Conservation (phyloP, 371 early-diverging fungal species). For the Mortierella sp. region DNA sequence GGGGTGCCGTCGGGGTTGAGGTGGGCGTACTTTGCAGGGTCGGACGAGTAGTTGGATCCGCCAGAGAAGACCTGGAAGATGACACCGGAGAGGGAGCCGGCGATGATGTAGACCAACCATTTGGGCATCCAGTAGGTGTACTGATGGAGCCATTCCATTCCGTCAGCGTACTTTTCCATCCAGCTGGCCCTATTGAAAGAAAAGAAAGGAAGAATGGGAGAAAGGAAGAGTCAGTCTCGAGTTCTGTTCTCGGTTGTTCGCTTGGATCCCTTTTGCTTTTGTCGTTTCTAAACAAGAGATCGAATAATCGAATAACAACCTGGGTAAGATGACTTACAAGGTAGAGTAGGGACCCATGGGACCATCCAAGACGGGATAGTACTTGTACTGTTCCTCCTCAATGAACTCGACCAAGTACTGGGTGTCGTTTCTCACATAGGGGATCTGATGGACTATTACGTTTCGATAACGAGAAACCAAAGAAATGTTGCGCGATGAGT, state of each 20-base stretch:
- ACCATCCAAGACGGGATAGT: constrained; percentile 38
- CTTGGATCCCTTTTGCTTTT: neutral
- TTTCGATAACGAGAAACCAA: neutral
- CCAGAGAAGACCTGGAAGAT: constrained; percentile 49
- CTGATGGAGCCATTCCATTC: constrained; percentile 28
- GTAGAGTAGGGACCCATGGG: constrained; percentile 43
- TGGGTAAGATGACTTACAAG: constrained; percentile 24
- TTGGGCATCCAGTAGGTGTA: constrained; percentile 56
- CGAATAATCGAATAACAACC: neutral
- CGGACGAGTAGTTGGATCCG: constrained; percentile 47
- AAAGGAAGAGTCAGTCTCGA: neutral
- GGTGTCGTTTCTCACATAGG: constrained; percentile 48
- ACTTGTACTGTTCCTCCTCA: constrained; percentile 51
- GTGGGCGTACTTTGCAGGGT: constrained; percentile 48
- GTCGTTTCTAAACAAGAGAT: neutral
- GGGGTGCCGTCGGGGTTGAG: constrained; percentile 48
- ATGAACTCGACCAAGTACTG: constrained; percentile 52
- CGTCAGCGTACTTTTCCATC: constrained; percentile 43
- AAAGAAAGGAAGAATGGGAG: neutral
- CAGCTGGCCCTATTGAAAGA: constrained; percentile 17
- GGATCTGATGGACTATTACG: constrained; percentile 45
- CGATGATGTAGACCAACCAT: constrained; percentile 43
- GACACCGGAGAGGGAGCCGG: constrained; percentile 47
- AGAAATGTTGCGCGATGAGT: neutral
- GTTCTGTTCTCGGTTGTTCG: no score